Conservation (phyloP, 2,329 filamentous ascomycete genomes). For the Claviceps sp. region DNA sequence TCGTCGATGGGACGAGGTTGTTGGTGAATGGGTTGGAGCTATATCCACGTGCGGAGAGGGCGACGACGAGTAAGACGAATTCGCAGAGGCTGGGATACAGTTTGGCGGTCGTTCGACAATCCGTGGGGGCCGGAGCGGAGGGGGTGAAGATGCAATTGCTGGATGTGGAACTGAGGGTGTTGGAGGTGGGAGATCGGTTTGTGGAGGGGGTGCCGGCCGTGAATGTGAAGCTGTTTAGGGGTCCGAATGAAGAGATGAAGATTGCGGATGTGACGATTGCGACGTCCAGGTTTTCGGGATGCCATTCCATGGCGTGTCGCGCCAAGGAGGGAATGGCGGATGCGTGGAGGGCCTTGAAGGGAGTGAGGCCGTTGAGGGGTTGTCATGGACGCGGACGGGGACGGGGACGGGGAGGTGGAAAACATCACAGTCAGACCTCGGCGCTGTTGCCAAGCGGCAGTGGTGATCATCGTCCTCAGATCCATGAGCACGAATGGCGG, state of each 20-base stretch:
- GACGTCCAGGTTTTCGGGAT: constrained; percentile 17
- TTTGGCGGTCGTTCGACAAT: constrained; percentile 27
- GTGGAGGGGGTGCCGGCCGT: constrained; percentile 41
- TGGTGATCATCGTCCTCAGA: not conserved
- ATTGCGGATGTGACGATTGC: constrained; percentile 34
- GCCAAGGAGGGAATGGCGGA: constrained; percentile 24
- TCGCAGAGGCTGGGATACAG: constrained; percentile 35
- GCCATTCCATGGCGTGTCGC: constrained; percentile 38
- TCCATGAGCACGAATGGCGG: constrained; percentile 21
- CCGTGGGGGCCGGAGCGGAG: constrained; percentile 37
- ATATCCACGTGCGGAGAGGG: constrained; percentile 38
- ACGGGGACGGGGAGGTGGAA: not conserved
- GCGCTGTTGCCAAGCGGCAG: not conserved
- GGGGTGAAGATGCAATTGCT: constrained; percentile 39
- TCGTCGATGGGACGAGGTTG: constrained; percentile 36
- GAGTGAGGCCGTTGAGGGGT: constrained; percentile 9
- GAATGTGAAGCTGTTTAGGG: constrained; percentile 49
- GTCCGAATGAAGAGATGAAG: constrained; percentile 37
- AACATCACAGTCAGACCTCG: not conserved
- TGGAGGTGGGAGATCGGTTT: constrained; percentile 44
- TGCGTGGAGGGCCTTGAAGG: constrained; percentile 15
- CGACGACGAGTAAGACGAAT: constrained; percentile 17
- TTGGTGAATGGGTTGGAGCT: constrained; percentile 47
- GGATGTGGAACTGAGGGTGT: constrained; percentile 41
- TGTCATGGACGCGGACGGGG: constrained; percentile 10